phyloP scores from a whole-genome alignment of 768 basidiomycete species.

The Panus rudis region DNA sequence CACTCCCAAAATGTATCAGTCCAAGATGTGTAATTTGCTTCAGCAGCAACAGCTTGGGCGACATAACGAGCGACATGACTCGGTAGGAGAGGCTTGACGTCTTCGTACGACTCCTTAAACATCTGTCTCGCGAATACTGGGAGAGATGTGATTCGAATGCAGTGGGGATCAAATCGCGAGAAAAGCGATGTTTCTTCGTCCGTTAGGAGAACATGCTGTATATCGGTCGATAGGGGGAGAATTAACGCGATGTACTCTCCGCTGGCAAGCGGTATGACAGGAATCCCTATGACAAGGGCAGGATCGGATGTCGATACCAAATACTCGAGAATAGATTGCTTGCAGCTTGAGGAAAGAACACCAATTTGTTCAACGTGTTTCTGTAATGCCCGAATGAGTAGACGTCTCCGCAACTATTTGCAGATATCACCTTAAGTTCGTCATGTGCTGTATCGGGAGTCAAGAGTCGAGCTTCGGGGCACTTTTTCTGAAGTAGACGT shows the following conservation, averaged over 20 bases:
- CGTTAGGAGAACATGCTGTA: neutral
- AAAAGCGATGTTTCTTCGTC: neutral
- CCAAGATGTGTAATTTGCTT: slow-evolving; percentile 23
- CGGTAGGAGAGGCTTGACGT: neutral
- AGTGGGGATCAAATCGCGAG: neutral
- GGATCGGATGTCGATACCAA: neutral
- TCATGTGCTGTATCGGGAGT: slow-evolving; percentile 27
- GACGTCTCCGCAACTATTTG: neutral
- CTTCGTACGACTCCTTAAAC: no score
- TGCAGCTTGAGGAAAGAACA: neutral
- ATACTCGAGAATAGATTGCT: neutral
- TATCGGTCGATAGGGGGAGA: neutral
- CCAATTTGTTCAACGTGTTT: neutral
- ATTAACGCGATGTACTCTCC: neutral
- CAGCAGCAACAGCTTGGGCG: no score
- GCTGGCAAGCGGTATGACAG: neutral
- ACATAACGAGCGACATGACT: no score
- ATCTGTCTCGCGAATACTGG: no score
- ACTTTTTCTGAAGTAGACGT: slow-evolving; percentile 15
- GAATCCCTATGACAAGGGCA: neutral
- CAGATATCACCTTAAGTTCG: slow-evolving; percentile 23
- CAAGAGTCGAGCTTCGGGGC: slow-evolving; percentile 5
- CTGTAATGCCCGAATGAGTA: neutral
- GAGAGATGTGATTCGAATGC: neutral
- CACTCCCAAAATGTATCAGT: slow-evolving; percentile 39